Evolutionary conservation across 2,329 filamentous ascomycete species (phyloP).

Genomic region (Neofusicoccum umdonicola): DNA sequence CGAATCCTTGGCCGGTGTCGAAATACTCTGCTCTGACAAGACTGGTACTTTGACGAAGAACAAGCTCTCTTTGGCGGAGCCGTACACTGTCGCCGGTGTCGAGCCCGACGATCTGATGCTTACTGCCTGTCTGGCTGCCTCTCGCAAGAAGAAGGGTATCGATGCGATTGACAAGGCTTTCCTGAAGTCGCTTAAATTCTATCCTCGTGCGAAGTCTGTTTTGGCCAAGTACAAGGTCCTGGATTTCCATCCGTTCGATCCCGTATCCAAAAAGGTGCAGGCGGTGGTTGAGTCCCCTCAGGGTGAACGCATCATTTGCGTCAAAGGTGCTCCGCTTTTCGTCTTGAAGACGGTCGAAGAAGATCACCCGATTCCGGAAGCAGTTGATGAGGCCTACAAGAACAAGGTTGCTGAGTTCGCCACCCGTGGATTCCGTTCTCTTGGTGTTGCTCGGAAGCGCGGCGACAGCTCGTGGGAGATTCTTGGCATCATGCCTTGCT

Average conservation of each 20-base stretch:
- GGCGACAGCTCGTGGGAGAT: constrained; percentile 82
- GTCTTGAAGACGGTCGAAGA: constrained; percentile 85
- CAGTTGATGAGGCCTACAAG: constrained; percentile 81
- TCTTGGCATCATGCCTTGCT: constrained; percentile 92
- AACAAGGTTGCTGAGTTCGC: constrained; percentile 91
- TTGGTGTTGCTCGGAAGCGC: constrained; percentile 89
- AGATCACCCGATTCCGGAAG: constrained; percentile 74
- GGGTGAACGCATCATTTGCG: constrained; percentile 81
- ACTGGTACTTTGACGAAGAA: constrained; percentile 92
- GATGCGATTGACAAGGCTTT: constrained; percentile 95
- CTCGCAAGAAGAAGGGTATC: constrained; percentile 93
- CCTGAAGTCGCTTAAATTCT: constrained; percentile 78
- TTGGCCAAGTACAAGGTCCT: constrained; percentile 82
- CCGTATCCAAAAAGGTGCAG: constrained; percentile 89
- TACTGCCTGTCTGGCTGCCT: constrained; percentile 84
- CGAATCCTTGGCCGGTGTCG: constrained; percentile 86
- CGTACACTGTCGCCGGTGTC: constrained; percentile 78
- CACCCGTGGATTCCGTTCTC: constrained; percentile 88
- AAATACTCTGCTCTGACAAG: constrained; percentile 94
- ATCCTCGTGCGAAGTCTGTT: constrained; percentile 76
- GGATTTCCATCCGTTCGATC: constrained; percentile 85
- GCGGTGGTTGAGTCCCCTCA: constrained; percentile 79
- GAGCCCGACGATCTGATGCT: constrained; percentile 88
- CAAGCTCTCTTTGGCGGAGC: constrained; percentile 83
- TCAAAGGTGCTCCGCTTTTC: constrained; percentile 87